These are phyloP conservation scores for Austroboletus novae-zelandiae DNA, from an alignment of 1,284 basidiomycete species.

Conservation along the genomic window DNA sequence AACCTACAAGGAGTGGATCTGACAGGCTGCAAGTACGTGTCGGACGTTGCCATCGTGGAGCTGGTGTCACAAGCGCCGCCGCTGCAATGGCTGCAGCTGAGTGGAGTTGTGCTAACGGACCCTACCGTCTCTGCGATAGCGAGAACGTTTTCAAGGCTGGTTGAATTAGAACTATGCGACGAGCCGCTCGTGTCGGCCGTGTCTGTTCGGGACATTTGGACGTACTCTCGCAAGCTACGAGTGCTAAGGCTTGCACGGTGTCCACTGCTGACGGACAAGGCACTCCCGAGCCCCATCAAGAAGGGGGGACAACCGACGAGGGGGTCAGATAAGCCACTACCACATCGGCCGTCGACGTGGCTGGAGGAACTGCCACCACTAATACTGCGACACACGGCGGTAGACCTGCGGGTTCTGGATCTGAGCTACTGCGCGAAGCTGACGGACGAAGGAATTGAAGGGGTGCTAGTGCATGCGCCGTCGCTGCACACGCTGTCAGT, in stretches of 20 bases:
- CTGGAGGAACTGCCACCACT: constrained; percentile 58
- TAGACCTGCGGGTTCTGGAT: constrained; percentile 75
- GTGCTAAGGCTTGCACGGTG: constrained; percentile 76
- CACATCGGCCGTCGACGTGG: constrained; percentile 54
- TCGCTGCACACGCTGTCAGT: constrained; percentile 77
- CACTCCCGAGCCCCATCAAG: constrained; percentile 64
- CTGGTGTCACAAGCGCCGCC: constrained; percentile 66
- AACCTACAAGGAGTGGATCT: constrained; percentile 79
- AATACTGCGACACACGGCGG: constrained; percentile 58
- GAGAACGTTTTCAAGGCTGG: constrained; percentile 70
- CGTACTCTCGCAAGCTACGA: constrained; percentile 71
- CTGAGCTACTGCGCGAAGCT: constrained; percentile 70
- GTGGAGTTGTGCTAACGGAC: constrained; percentile 70
- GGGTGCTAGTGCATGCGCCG: constrained; percentile 78
- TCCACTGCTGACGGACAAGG: constrained; percentile 69
- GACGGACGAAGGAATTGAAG: constrained; percentile 78
- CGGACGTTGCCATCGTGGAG: constrained; percentile 72
- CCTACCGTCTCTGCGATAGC: constrained; percentile 71
- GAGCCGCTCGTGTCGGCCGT: constrained; percentile 72
- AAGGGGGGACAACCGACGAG: constrained; percentile 25
- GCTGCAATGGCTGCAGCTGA: constrained; percentile 74
- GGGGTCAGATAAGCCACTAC: constrained; percentile 44
- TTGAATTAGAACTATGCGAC: constrained; percentile 80
- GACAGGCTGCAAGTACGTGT: constrained; percentile 71
- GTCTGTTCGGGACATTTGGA: constrained; percentile 81